These are phyloP conservation scores for Hericium coralloides DNA, from an alignment of 768 basidiomycete species.

Conservation along the genomic window DNA sequence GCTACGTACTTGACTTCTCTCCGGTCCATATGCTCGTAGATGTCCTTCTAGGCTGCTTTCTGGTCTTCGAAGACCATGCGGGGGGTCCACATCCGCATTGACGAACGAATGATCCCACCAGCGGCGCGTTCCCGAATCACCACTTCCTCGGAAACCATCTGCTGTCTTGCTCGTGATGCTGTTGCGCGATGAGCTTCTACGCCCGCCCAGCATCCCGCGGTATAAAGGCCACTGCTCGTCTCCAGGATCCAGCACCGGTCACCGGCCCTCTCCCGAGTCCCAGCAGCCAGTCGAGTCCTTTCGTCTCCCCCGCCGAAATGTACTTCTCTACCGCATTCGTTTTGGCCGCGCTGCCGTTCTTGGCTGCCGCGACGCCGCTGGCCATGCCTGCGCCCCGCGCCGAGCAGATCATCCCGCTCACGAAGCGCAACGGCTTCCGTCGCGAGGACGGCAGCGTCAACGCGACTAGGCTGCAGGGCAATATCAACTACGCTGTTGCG, in stretches of 20 bases:
- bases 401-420: neutral
- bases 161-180: too few relatives aligned
- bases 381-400: neutral
- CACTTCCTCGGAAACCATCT: too few relatives aligned
- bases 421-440: neutral
- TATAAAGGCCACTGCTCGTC: neutral
- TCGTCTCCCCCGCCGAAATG: neutral
- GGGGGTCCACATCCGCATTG: too few relatives aligned
- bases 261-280: neutral
- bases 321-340: constrained; percentile 5
- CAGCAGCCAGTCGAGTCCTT: neutral
- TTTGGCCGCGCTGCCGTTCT: constrained; percentile 16
- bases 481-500: neutral
- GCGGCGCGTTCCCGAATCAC: too few relatives aligned
- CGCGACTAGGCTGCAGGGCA: neutral
- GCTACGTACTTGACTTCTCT: too few relatives aligned
- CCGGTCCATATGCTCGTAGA: too few relatives aligned
- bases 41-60: too few relatives aligned
- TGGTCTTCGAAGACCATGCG: too few relatives aligned
- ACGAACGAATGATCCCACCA: too few relatives aligned
- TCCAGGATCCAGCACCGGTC: neutral
- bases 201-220: neutral
- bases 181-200: too few relatives aligned
- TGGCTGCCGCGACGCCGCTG: neutral
- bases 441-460: constrained; percentile 2